A percentile compares a stretch with the other conserved stretches of the same genome.
Evolutionary conservation across 2,329 filamentous ascomycete genomes (phyloP).

Genomic region (Paramyrothecium roridum): DNA sequence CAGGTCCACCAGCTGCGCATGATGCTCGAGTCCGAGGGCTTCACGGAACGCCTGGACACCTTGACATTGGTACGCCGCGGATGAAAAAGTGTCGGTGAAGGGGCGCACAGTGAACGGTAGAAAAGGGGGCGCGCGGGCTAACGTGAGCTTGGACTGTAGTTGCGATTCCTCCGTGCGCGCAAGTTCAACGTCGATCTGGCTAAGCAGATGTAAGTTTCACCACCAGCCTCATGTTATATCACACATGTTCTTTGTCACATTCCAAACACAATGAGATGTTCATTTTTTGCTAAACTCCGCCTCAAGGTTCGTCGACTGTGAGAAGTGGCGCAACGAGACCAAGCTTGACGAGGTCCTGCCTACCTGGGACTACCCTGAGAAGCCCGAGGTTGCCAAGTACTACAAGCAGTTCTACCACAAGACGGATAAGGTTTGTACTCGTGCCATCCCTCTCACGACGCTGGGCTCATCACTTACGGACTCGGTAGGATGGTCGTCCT

Average conservation of each 20-base stretch:
- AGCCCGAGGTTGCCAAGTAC: conserved; percentile 77
- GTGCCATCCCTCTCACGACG: conserved; percentile 1
- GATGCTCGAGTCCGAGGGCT: conserved; percentile 80
- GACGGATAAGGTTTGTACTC: conserved; percentile 66
- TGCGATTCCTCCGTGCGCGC: conserved; percentile 88
- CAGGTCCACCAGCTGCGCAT: conserved; percentile 81
- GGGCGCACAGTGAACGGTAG: neutral
- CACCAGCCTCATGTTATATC: too few relatives aligned
- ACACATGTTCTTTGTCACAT: too few relatives aligned
- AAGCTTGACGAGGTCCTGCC: conserved; percentile 78
- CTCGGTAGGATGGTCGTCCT: conserved; percentile 81
- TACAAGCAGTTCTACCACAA: conserved; percentile 99
- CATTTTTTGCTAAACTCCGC: conserved; percentile 5
- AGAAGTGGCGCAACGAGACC: conserved; percentile 87
- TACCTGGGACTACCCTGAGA: conserved; percentile 85
- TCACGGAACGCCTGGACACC: conserved; percentile 83
- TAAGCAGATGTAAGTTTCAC: conserved; percentile 71
- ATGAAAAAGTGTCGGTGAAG: neutral
- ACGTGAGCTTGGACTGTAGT: conserved; percentile 37
- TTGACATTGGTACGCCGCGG: conserved; percentile 70
- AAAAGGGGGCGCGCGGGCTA: conserved; percentile 5
- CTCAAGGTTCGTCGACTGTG: conserved; percentile 80
- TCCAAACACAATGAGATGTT: too few relatives aligned
- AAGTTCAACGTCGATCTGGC: conserved; percentile 86
- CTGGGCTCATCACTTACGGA: conserved; percentile 6